Evolutionary conservation across 2,329 filamentous ascomycete species (phyloP).

Genomic region (Neopestalotiopsis sp.): DNA sequence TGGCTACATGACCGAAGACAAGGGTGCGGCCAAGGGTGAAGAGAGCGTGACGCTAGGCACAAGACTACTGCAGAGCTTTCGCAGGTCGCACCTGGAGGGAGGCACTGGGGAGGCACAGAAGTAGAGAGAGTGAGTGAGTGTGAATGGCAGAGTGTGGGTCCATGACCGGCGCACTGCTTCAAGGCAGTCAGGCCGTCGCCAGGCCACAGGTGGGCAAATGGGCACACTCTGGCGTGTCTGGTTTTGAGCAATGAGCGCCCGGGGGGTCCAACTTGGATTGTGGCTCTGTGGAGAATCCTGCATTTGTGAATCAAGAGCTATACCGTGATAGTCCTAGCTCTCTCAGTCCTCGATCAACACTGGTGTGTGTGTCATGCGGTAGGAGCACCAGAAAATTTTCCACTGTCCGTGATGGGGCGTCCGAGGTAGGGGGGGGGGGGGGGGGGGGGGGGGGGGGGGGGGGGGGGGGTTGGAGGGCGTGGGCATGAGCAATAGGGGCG

Average conservation of each 20-base stretch:
- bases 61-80: constrained; percentile 7
- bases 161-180: constrained; percentile 1
- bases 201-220: neutral
- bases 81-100: constrained; percentile 6
- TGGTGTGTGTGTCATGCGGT: constrained; percentile 7
- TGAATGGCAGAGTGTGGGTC: neutral
- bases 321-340: neutral
- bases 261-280: neutral
- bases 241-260: neutral
- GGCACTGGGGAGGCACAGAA: neutral
- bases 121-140: neutral
- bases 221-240: constrained; percentile 6
- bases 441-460: constrained; percentile 7
- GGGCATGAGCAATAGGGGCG: neutral
- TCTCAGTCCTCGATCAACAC: neutral
- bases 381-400: constrained; percentile 10
- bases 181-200: neutral
- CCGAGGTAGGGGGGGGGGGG: neutral
- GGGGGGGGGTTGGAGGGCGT: constrained; percentile 4
- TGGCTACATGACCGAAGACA: constrained; percentile 16
- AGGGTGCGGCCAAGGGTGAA: constrained; percentile 5
- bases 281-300: constrained; percentile 7
- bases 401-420: neutral
- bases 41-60: constrained; percentile 11
- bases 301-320: constrained; percentile 5